Evolutionary conservation across 805 yeast species (phyloP), one percentile per base, ranked within the genome.

Genomic region (Debaryomyces maramus): DNA sequence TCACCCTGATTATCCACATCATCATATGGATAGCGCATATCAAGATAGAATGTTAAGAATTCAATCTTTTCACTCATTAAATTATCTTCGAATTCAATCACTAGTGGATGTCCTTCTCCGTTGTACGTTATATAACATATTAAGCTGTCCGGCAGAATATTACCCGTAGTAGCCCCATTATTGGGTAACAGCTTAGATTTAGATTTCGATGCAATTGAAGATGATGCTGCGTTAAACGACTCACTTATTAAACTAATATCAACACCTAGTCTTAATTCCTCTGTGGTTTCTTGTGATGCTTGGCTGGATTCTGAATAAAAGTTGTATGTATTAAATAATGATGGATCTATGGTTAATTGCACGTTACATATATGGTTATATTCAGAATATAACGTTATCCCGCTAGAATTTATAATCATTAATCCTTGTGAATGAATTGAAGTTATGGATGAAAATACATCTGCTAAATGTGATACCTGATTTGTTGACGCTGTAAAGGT

Each of bases 41-140:
- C 73, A 20, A 52, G 26, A 39, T 58, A 60, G 32, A 64, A 67
- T 2, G 75, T 70, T 3, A 56, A 48, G 43, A 70, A 70, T 47
- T 70, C 75, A 35, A 70, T 56, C 43, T 61, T 63, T 40, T 70
- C 75, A 36, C 63, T 63, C 46, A 70, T 63, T 22, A 62, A 47
- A 24, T 52, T 47, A 46, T 70, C 74, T 46, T 70, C 74, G 42
- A 70, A 70, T 40, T 66, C 74, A 15, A 70, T 53, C 9, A 65
- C 55, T 6, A 70, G 51, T 1, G 73, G 73, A 6, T 41, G 34
- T 1, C 74, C 75, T n/a, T 56, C 64, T 6, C 73, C 73, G 14
- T 55, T 50, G 46, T 69, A 70, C 11, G 52, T 58, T 22, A 70
- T 41, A 43, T 57, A 65, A 51, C 75, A 70, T 9, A 55, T 48